phyloP scores from a whole-genome alignment of 352 stramenopile species.

The Saprolegnia diclina region DNA sequence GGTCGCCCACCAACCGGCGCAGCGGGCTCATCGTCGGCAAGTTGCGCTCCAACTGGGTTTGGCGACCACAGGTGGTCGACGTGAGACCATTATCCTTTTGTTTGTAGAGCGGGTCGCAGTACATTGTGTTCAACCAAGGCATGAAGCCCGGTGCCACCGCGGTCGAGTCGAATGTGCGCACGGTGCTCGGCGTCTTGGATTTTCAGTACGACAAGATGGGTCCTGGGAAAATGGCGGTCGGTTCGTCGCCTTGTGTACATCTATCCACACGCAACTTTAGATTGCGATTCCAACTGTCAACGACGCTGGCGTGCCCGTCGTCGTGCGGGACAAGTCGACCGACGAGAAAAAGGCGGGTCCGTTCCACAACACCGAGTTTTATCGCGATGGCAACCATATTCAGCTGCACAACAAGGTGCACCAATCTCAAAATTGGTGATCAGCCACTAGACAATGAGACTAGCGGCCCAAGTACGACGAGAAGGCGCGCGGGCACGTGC shows the following conservation, averaged over 20 bases:
- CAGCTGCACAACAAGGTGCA: conserved; percentile 86
- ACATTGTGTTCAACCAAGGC: conserved; percentile 51
- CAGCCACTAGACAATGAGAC: too few relatives aligned
- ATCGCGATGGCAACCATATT: conserved; percentile 41
- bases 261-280: too few relatives aligned
- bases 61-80: too few relatives aligned
- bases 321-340: conserved; percentile 36
- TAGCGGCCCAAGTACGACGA: conserved; percentile 75
- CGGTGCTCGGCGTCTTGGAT: conserved; percentile 43
- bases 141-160: conserved; percentile 44
- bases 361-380: conserved; percentile 32
- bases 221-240: conserved; percentile 41
- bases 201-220: conserved; percentile 72
- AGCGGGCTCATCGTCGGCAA: conserved; percentile 47
- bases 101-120: conserved; percentile 46
- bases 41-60: conserved; percentile 52
- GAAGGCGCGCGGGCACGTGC: conserved; percentile 95
- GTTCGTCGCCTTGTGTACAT: too few relatives aligned
- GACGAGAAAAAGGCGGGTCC: conserved; percentile 11
- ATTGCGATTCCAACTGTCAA: conserved; percentile 36
- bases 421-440: too few relatives aligned
- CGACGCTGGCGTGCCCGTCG: conserved; percentile 26
- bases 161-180: conserved; percentile 41
- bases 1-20: conserved; percentile 34
- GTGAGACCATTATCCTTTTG: neutral